A percentile compares a stretch with the other conserved stretches of the same genome.
phyloP scores from a whole-genome alignment of 2,329 filamentous ascomycete species.

The Diaporthe eres region DNA sequence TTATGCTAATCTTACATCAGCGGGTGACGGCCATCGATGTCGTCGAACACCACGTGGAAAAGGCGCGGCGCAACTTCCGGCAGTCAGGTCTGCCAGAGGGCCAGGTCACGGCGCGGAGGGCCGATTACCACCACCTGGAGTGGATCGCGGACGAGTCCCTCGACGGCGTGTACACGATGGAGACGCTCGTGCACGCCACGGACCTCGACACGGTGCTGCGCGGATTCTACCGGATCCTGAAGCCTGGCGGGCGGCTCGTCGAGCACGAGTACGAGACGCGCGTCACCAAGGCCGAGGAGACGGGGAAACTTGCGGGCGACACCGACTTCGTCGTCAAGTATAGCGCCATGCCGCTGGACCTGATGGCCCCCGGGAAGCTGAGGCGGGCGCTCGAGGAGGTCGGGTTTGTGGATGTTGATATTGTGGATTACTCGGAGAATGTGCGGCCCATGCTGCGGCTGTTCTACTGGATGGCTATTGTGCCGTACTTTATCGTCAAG shows the following conservation, averaged over 20 bases:
- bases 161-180: constrained; percentile 69
- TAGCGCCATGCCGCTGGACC: constrained; percentile 62
- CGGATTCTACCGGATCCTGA: constrained; percentile 63
- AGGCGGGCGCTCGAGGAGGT: constrained; percentile 57
- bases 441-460: constrained; percentile 63
- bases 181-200: constrained; percentile 68
- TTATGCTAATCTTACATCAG: not conserved
- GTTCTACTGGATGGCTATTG: constrained; percentile 60
- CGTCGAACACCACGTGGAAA: constrained; percentile 60
- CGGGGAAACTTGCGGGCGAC: constrained; percentile 49
- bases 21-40: constrained; percentile 63
- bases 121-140: constrained; percentile 67
- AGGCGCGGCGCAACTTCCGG: constrained; percentile 58
- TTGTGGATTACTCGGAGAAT: constrained; percentile 61
- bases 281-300: constrained; percentile 46
- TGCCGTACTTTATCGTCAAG: constrained; percentile 61
- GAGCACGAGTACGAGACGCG: constrained; percentile 64
- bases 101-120: constrained; percentile 55
- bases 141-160: constrained; percentile 54
- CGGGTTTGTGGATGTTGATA: constrained; percentile 60
- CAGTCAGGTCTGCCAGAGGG: constrained; percentile 51
- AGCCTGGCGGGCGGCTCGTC: constrained; percentile 61
- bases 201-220: constrained; percentile 58
- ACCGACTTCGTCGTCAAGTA: constrained; percentile 58
- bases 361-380: constrained; percentile 56